These are phyloP conservation scores for Crithidia fasciculata DNA, from an alignment of 208 protist genomes.

Conservation along the genomic window DNA sequence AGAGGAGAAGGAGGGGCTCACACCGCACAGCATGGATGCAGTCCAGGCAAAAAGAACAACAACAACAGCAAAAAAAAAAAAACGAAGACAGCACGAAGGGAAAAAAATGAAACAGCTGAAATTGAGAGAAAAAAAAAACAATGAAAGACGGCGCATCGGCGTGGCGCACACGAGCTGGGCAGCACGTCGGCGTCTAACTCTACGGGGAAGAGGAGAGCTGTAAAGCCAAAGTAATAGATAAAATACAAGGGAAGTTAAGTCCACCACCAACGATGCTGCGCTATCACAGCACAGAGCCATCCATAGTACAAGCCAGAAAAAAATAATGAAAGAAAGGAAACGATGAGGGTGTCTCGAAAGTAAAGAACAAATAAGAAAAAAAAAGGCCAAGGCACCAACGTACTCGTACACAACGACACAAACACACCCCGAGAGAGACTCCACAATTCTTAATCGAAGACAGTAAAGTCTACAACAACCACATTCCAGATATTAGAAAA, in stretches of 20 bases:
- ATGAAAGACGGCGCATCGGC: not conserved
- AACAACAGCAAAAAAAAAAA: not conserved
- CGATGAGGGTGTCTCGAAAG: not conserved
- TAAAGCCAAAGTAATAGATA: too few relatives aligned
- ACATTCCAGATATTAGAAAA: not conserved
- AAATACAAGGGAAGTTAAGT: too few relatives aligned
- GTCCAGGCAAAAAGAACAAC: too few relatives aligned
- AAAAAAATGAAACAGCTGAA: not conserved
- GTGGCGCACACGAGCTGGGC: too few relatives aligned
- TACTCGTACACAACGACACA: not conserved
- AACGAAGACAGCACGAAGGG: not conserved
- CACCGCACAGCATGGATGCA: too few relatives aligned
- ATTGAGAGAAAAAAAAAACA: not conserved
- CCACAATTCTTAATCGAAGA: too few relatives aligned
- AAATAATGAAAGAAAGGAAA: not conserved
- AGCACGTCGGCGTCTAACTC: too few relatives aligned
- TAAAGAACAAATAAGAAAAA: not conserved
- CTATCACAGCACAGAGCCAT: too few relatives aligned
- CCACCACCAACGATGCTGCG: too few relatives aligned
- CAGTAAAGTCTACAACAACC: not conserved
- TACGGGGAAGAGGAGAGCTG: too few relatives aligned
- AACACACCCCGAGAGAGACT: not conserved
- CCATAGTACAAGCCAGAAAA: not conserved
- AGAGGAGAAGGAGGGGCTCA: too few relatives aligned
- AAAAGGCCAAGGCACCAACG: not conserved